phyloP scores from a whole-genome alignment of 352 stramenopile species.

The Globisporangium barbulae region DNA sequence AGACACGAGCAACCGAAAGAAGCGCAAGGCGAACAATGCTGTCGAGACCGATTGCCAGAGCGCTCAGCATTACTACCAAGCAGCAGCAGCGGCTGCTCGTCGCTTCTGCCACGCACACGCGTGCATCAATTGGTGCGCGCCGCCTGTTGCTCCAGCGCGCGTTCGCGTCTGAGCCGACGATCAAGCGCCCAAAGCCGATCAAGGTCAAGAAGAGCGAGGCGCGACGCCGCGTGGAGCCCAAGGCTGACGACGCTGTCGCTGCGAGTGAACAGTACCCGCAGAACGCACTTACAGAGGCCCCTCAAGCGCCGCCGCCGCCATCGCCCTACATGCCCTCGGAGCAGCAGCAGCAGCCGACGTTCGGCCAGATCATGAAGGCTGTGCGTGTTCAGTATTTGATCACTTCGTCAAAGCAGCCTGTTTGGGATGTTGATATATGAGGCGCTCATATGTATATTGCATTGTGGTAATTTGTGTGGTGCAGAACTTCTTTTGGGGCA shows the following conservation, averaged over 20 bases:
- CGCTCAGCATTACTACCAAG: not conserved
- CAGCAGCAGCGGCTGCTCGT: not conserved
- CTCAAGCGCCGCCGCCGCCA: slow-evolving; percentile 18
- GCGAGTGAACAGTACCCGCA: slow-evolving; percentile 2
- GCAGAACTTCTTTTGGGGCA: slow-evolving; percentile 78
- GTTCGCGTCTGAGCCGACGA: slow-evolving; percentile 31
- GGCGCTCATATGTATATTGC: too few relatives aligned
- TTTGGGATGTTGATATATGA: too few relatives aligned
- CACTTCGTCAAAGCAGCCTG: too few relatives aligned
- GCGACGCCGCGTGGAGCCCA: slow-evolving; percentile 45
- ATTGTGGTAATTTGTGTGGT: not conserved
- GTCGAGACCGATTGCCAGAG: not conserved
- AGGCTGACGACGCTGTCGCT: slow-evolving; percentile 18
- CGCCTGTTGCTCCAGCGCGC: slow-evolving; percentile 17
- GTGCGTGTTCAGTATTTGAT: slow-evolving; percentile 19
- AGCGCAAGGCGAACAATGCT: slow-evolving; percentile 43
- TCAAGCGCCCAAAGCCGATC: slow-evolving; percentile 56
- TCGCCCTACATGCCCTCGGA: slow-evolving; percentile 33
- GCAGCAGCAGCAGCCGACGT: slow-evolving; percentile 42
- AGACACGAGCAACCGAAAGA: slow-evolving; percentile 34
- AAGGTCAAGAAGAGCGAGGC: slow-evolving; percentile 73
- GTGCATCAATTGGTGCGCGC: not conserved
- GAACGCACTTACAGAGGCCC: slow-evolving; percentile 39
- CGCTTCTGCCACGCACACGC: not conserved
- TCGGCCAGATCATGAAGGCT: slow-evolving; percentile 65